Conservation (phyloP, 2,329 filamentous ascomycete species). For the Colletotrichum sp. region DNA sequence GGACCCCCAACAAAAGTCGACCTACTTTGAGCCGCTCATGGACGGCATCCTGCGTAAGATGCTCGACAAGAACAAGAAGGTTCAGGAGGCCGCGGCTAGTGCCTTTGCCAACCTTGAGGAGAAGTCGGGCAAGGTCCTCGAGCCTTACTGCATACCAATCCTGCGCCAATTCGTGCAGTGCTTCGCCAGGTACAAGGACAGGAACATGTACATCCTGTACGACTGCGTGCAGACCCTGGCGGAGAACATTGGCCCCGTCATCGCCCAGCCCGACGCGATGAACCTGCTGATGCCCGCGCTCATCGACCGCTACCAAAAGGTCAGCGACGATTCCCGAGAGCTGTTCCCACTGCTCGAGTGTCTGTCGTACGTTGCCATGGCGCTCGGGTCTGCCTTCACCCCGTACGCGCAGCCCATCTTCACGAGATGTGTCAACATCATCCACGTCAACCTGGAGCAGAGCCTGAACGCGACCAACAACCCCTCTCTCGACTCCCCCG, state of each 20-base stretch:
- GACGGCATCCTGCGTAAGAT: constrained; percentile 93
- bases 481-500: constrained; percentile 74
- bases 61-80: constrained; percentile 97
- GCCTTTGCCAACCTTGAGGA: constrained; percentile 97
- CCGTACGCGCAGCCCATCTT: constrained; percentile 90
- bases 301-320: constrained; percentile 85
- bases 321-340: constrained; percentile 88
- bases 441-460: constrained; percentile 89
- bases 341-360: constrained; percentile 96
- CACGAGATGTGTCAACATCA: constrained; percentile 84
- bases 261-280: constrained; percentile 83
- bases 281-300: constrained; percentile 91
- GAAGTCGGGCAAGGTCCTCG: constrained; percentile 80
- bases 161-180: constrained; percentile 91
- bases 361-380: constrained; percentile 89
- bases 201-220: constrained; percentile 98
- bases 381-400: constrained; percentile 81
- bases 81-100: constrained; percentile 94
- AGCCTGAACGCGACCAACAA: constrained; percentile 74
- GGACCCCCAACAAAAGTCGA: constrained; percentile 69
- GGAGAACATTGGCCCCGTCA: constrained; percentile 82
- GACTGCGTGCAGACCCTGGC: constrained; percentile 98
- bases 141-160: constrained; percentile 88
- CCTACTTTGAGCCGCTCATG: constrained; percentile 95
- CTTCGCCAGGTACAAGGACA: constrained; percentile 95